Base-by-base conservation (phyloP, 2,329 filamentous ascomycete species). In the Trichophyton mentagrophytes region DNA sequence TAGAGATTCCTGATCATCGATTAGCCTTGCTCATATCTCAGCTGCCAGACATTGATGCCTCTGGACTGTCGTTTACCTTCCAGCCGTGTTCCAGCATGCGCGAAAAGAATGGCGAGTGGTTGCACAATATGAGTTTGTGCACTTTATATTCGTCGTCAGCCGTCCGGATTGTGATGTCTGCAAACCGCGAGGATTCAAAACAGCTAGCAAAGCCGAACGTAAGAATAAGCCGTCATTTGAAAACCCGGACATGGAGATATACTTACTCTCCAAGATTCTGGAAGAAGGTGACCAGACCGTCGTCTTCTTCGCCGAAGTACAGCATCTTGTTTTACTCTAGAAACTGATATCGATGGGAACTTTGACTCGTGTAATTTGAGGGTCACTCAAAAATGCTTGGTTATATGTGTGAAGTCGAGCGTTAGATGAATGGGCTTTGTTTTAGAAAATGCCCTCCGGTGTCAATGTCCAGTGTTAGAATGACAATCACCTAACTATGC, bases 81-180 rank as follows among this genome's bases (percentile, higher is more conserved):
- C 59, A 62, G 17, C 58, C 30, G n/a, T 59, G 36, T 8, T 47
- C 22, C 33, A 61, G 49, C 22, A 62, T 57, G 3, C 53, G 47
- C 9, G 55, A 49, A 44, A 61, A 6, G 27, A 33, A 17, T 51
- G 61, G 22, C 25, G 25, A 27, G 25, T 62, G 61, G 25, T 51
- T 42, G 38, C 59, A 62, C 0, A 61, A 9, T 22, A 61, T 40
- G 2, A 62, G 30, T 27, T 62, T 62, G 46, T 61, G 61, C 25
- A 62, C 61, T 13, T 61, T 51, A 42, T 58, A n/a, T 27, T 58
- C 27, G n/a, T 13, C 17, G 27, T 61, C 61, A 15, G n/a, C 6
- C 6, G 46, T 58, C 13, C 42, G 47, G 38, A 62, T 51, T 25
- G 38, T 17, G 42, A 58, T 17, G 40, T 61, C 59, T n/a, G 61